Evolutionary conservation across 179 eudicot species (phyloP), one percentile per base, ranked within the genome.

Genomic region (Beta corolliflora): DNA sequence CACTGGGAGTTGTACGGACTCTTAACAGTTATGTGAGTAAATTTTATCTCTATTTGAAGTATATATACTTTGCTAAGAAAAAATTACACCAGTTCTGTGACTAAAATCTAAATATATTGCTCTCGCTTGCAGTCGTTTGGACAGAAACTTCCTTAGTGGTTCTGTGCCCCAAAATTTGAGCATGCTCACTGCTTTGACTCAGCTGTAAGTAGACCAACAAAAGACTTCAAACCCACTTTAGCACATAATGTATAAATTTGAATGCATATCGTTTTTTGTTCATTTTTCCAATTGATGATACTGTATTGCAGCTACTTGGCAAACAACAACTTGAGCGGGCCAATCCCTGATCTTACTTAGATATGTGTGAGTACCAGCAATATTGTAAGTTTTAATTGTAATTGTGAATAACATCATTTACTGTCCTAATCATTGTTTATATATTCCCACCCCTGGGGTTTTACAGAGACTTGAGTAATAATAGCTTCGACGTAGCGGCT

Each of bases 381-480:
- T 36, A n/a, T n/a, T n/a, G n/a, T n/a, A n/a, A n/a, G n/a, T n/a
- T n/a, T n/a, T n/a, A n/a, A n/a, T 75, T 23, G n/a, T 5, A 23
- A n/a, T 23, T 84, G 6, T 65, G 64, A 45, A 44, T 76, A 4
- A 44, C 46, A 77, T 77, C 36, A 71, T 19, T 46, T 18, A 68
- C 29, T 3, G n/a, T n/a, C n/a, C n/a, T n/a, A n/a, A n/a, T n/a
- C n/a, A n/a, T n/a, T n/a, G n/a, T n/a, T n/a, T n/a, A n/a, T n/a
- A n/a, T n/a, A n/a, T 18, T 29, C 63, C 75, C 31, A 4, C 58
- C 76, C 64, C 5, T 9, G 60, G 14, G 60, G 71, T 76, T 79
- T 60, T 88, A 89, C 97, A 93, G 98, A 88, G 97, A 92, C 81
- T 76, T 93, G 88, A 93, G 98, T 91, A 93, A 93, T 71, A 93